phyloP scores from a whole-genome alignment of 305 asterid species.

The Solanum hybrid region DNA sequence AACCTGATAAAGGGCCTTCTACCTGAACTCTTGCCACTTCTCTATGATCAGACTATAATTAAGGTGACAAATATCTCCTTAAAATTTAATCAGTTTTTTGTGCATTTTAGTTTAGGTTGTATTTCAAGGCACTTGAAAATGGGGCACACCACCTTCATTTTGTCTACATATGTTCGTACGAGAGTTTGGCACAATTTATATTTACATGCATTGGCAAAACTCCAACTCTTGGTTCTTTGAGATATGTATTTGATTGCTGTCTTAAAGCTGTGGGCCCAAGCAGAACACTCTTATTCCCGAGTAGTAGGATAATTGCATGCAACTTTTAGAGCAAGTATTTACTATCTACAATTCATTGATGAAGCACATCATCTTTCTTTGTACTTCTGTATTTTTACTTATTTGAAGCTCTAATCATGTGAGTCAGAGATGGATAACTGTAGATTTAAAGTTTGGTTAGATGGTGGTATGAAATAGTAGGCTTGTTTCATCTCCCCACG shows the following conservation, averaged over 20 bases:
- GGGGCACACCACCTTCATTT: neutral
- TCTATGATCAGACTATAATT: conserved; percentile 90
- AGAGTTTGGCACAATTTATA: neutral
- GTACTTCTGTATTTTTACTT: neutral
- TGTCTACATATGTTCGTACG: neutral
- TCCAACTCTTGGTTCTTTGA: neutral
- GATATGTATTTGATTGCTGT: neutral
- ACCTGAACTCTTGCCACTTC: conserved; percentile 85
- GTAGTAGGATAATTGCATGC: neutral
- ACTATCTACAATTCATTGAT: neutral
- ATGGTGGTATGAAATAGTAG: neutral
- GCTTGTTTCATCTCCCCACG: neutral
- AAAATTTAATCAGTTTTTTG: neutral
- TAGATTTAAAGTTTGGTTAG: neutral
- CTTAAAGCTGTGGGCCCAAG: neutral
- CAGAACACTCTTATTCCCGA: neutral
- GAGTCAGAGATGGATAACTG: neutral
- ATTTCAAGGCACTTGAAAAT: neutral
- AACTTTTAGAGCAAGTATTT: neutral
- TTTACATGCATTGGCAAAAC: neutral
- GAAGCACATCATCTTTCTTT: neutral
- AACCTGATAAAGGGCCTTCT: conserved; percentile 79
- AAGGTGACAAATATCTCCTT: conserved; percentile 38
- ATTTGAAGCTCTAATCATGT: neutral
- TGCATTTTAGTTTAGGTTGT: neutral